Base-by-base conservation (phyloP, 2,329 filamentous ascomycete genomes). In the Botrytis aclada region DNA sequence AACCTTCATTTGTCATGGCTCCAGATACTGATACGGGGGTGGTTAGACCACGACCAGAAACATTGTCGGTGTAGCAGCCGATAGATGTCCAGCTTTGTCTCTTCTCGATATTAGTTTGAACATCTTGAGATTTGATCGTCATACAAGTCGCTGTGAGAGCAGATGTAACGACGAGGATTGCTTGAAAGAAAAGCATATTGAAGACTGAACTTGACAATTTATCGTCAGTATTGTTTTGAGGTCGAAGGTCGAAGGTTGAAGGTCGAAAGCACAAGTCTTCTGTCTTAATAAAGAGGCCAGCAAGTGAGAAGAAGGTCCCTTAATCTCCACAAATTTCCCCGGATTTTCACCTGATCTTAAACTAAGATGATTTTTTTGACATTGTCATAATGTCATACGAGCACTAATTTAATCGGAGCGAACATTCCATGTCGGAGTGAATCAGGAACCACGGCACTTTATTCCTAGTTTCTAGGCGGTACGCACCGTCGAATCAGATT, bases 1-100 rank as follows among this genome's bases (percentile, higher is more conserved):
- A 77, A 25, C 63, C 37, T 63, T 76, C 76, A 39, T 73, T 70
- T 20, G 74, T 77, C 73, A 77, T 72, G 20, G 71, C 65, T 8
- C 75, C 75, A 22, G 69, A 45, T 34, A 74, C 45, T 29, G 58
- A 29, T 32, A 34, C 43, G 1, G 22, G 2, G 18, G 54, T 69
- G 5, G 72, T 51, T 12, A 74, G 62, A 29, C 70, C 58, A 51
- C 72, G 72, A 43, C 72, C 72, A 22, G 70, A 69, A 37, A 69
- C 72, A 34, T 72, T 69, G 47, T 74, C 72, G 4, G 54, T 54
- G 41, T 74, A 74, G 70, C 72, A 74, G 32, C 72, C 72, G 5
- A 72, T 56, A 7, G 58, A 72, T 34, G 34, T 64, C 72, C 72
- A 74, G 37, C 60, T 22, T 51, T 43, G 51, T 65, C 70, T 72